These are phyloP conservation scores for Talaromyces sp. DNA, from an alignment of 2,329 filamentous ascomycete species.

Conservation along the genomic window DNA sequence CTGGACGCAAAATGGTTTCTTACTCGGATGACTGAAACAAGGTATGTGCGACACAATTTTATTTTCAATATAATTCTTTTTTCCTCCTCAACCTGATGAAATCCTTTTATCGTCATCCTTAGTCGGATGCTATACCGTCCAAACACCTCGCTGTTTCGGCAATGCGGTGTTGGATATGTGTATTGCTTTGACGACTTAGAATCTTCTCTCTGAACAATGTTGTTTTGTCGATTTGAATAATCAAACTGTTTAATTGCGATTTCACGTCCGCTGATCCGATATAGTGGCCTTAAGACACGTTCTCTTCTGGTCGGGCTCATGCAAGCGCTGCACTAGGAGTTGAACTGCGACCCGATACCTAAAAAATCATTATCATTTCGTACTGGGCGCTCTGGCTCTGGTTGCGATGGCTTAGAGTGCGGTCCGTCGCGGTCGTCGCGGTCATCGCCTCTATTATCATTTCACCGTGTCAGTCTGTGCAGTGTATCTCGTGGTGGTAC, in stretches of 20 bases:
- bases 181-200: conserved; percentile 38
- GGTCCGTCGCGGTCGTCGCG: neutral
- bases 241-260: neutral
- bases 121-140: conserved; percentile 62
- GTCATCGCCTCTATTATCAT: neutral
- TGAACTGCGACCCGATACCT: neutral
- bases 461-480: neutral
- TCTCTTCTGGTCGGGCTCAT: too few species aligned
- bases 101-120: conserved; percentile 93
- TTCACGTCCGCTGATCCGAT: neutral
- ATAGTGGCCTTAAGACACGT: neutral
- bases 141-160: conserved; percentile 16
- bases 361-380: neutral
- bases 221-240: neutral
- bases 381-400: neutral
- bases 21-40: conserved; percentile 28
- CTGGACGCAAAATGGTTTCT: conserved; percentile 31
- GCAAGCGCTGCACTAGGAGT: neutral
- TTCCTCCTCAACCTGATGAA: conserved; percentile 65
- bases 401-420: neutral
- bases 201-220: conserved; percentile 37
- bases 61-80: neutral
- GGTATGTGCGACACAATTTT: neutral
- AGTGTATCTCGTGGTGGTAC: neutral
- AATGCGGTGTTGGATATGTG: conserved; percentile 26